A percentile compares a stretch with the other conserved stretches of the same genome.
Evolutionary conservation across 805 yeast species (phyloP).

Genomic region (Helenozyma baotianmanensis): DNA sequence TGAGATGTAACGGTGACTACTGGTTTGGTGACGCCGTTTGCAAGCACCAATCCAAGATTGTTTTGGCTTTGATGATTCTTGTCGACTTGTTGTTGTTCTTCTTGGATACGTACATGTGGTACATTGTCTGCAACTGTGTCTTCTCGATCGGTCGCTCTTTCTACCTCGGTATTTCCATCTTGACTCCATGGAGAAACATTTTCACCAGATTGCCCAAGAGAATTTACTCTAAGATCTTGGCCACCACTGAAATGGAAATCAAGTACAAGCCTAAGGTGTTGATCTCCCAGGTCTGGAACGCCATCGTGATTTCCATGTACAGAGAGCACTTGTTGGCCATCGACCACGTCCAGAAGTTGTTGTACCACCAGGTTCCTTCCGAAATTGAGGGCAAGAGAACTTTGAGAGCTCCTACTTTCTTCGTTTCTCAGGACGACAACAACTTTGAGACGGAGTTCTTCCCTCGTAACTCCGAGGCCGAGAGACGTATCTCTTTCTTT

Average conservation of each 20-base stretch:
- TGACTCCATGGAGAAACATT: slow-evolving; percentile 99
- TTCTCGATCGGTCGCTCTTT: slow-evolving; percentile 97
- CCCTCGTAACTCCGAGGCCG: slow-evolving; percentile 97
- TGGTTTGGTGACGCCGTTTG: slow-evolving; percentile 81
- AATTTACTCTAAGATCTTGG: slow-evolving; percentile 94
- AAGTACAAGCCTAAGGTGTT: slow-evolving; percentile 98
- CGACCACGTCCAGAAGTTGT: slow-evolving; percentile 95
- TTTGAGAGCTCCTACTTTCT: slow-evolving; percentile 97
- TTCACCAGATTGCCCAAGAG: slow-evolving; percentile 98
- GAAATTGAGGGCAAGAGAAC: slow-evolving; percentile 98
- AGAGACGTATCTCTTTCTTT: slow-evolving; percentile 48
- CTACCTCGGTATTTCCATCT: slow-evolving; percentile 96
- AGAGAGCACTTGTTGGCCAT: slow-evolving; percentile 97
- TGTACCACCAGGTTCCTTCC: slow-evolving; percentile 97
- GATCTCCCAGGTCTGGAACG: slow-evolving; percentile 98
- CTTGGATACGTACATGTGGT: slow-evolving; percentile 99
- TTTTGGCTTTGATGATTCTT: slow-evolving; percentile 85
- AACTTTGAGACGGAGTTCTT: slow-evolving; percentile 94
- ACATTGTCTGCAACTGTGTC: slow-evolving; percentile 88
- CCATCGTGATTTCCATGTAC: slow-evolving; percentile 98
- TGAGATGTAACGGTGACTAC: slow-evolving; percentile 95
- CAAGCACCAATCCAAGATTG: slow-evolving; percentile 80
- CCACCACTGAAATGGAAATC: slow-evolving; percentile 98
- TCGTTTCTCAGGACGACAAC: slow-evolving; percentile 94
- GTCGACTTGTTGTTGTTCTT: slow-evolving; percentile 94